Evolutionary conservation across 768 basidiomycete genomes (phyloP).

Genomic region (Hericium alpestre): DNA sequence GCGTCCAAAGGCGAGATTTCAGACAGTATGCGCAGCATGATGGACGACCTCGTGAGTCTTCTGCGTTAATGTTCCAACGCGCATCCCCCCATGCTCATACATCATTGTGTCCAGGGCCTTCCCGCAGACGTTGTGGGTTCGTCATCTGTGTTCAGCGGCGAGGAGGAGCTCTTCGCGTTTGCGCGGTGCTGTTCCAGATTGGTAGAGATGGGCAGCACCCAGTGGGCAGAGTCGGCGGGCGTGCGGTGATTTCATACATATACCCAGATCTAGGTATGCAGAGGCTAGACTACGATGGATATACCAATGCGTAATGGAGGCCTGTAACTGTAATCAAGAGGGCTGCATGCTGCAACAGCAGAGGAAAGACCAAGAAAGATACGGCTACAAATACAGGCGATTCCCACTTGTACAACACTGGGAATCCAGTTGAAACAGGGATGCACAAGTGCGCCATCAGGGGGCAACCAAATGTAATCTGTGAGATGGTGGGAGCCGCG

Average conservation of each 20-base stretch:
- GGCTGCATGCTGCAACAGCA: no score
- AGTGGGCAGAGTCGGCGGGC: slow-evolving; percentile 56
- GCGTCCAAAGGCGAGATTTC: slow-evolving; percentile 35
- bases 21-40: slow-evolving; percentile 84
- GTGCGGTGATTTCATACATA: slow-evolving; percentile 1
- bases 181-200: slow-evolving; percentile 84
- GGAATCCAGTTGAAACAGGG: no score
- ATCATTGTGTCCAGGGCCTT: slow-evolving; percentile 46
- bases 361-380: no score
- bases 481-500: neutral
- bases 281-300: no score
- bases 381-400: no score
- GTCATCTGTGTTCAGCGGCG: slow-evolving; percentile 88
- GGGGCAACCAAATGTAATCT: neutral
- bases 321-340: no score
- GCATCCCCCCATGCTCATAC: neutral
- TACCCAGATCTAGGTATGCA: neutral
- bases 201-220: slow-evolving; percentile 83
- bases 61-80: neutral
- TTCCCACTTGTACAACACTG: no score
- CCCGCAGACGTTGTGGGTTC: slow-evolving; percentile 64
- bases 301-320: no score
- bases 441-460: no score
- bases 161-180: slow-evolving; percentile 96
- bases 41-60: slow-evolving; percentile 81